A percentile compares a stretch with the other conserved stretches of the same genome.
These are phyloP conservation scores for Diaporthe vaccinii DNA, from an alignment of 2,329 filamentous ascomycete genomes.

Conservation along the genomic window DNA sequence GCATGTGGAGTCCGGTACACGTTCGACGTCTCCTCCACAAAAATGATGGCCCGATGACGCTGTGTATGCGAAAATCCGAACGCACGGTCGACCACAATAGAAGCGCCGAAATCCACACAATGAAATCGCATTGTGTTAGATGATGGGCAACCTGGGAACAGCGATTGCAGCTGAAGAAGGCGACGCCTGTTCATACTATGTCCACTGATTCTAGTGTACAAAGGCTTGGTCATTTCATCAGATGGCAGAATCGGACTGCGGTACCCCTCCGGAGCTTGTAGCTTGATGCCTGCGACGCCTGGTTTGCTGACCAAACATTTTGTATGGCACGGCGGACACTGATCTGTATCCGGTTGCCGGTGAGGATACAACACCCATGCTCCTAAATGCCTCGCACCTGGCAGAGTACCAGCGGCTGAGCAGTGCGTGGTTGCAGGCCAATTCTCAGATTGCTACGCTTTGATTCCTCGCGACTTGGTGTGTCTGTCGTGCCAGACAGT, in stretches of 20 bases:
- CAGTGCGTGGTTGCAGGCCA: background rate
- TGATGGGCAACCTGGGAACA: background rate
- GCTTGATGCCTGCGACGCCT: background rate
- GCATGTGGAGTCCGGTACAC: constrained; percentile 33
- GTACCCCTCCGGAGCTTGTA: background rate
- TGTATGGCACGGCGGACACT: background rate
- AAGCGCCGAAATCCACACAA: background rate
- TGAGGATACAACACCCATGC: background rate
- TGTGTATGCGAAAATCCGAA: constrained; percentile 17
- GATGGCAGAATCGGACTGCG: too few species aligned
- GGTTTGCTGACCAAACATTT: background rate
- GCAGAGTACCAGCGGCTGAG: background rate
- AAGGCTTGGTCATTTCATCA: background rate
- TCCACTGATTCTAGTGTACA: background rate
- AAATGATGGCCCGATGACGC: constrained; percentile 38
- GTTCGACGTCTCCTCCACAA: constrained; percentile 29
- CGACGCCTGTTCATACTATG: background rate
- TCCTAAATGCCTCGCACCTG: background rate
- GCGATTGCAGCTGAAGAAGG: background rate
- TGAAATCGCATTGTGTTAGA: background rate
- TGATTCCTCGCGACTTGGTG: background rate
- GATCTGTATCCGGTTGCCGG: background rate
- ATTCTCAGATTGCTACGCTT: background rate
- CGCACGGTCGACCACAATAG: constrained; percentile 25
- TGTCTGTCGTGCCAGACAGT: background rate